These are phyloP conservation scores for Globisporangium solare DNA, from an alignment of 352 stramenopile genomes.

Conservation along the genomic window DNA sequence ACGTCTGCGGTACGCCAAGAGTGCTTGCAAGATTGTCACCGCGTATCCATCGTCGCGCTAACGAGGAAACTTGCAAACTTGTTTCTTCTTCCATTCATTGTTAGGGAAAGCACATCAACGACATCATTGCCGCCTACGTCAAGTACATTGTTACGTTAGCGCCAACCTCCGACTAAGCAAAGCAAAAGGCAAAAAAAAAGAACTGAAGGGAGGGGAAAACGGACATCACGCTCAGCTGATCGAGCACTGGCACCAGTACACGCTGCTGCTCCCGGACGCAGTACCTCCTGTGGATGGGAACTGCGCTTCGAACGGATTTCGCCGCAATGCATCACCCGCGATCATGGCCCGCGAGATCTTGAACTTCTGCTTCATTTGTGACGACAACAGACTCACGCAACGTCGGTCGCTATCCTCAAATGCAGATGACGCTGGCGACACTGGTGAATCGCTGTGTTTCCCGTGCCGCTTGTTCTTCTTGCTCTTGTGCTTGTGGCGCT, in stretches of 20 bases:
- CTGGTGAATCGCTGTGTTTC: background rate
- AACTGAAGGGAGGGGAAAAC: background rate
- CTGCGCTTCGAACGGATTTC: constrained; percentile 36
- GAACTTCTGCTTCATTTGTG: constrained; percentile 48
- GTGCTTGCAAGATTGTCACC: no score
- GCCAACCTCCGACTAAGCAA: background rate
- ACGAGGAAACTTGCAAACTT: no score
- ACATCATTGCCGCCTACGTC: constrained; percentile 48
- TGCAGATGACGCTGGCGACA: constrained; percentile 2
- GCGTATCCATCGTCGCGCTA: no score
- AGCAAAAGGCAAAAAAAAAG: no score
- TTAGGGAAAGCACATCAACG: constrained; percentile 54
- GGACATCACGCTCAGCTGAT: constrained; percentile 29
- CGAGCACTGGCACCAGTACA: constrained; percentile 66
- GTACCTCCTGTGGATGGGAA: background rate
- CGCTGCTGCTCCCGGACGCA: constrained; percentile 4
- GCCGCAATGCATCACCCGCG: constrained; percentile 16
- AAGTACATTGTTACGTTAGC: constrained; percentile 39
- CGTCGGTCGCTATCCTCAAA: constrained; percentile 14
- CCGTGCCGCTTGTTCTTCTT: constrained; percentile 2
- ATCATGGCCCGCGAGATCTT: constrained; percentile 25
- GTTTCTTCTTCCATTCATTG: background rate
- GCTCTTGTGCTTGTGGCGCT: background rate
- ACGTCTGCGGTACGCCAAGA: constrained; percentile 26
- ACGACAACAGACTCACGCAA: constrained; percentile 40